These are phyloP conservation scores for Xerocomellus chrysenteron DNA, from an alignment of 768 basidiomycete species.

Conservation along the genomic window DNA sequence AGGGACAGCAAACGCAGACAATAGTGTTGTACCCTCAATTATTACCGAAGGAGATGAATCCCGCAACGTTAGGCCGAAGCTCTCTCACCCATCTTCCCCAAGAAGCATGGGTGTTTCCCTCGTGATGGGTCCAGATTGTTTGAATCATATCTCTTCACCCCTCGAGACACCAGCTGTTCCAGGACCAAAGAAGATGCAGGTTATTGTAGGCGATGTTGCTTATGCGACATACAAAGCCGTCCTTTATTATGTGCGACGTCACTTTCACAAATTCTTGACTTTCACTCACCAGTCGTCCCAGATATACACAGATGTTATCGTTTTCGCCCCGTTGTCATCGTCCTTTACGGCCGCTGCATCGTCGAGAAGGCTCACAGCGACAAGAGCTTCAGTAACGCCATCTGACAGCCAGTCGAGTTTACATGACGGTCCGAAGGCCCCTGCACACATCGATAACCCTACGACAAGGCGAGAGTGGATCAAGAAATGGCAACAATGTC, in stretches of 20 bases:
- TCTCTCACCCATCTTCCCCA: constrained; percentile 42
- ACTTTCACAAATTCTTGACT: background rate
- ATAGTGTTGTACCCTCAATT: background rate
- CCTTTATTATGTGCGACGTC: constrained; percentile 68
- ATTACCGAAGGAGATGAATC: constrained; percentile 10
- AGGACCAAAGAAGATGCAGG: constrained; percentile 52
- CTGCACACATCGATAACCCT: constrained; percentile 23
- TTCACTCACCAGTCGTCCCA: constrained; percentile 28
- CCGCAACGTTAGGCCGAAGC: constrained; percentile 34
- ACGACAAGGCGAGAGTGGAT: constrained; percentile 68
- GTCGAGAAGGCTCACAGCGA: constrained; percentile 9
- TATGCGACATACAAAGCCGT: constrained; percentile 64
- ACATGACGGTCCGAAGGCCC: constrained; percentile 20
- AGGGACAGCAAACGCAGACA: background rate
- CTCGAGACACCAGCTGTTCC: constrained; percentile 12
- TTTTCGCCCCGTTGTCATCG: constrained; percentile 83
- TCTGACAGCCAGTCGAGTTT: constrained; percentile 38
- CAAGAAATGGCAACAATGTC: constrained; percentile 57
- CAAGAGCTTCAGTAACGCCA: constrained; percentile 20
- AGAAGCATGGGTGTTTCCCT: constrained; percentile 26
- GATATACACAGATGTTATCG: constrained; percentile 84
- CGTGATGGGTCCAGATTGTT: constrained; percentile 11
- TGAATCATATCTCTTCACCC: background rate
- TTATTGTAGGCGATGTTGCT: constrained; percentile 57
- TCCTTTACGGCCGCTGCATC: constrained; percentile 43